Base-by-base conservation (phyloP, 2,329 filamentous ascomycete species). In the Neonectria faginata region DNA sequence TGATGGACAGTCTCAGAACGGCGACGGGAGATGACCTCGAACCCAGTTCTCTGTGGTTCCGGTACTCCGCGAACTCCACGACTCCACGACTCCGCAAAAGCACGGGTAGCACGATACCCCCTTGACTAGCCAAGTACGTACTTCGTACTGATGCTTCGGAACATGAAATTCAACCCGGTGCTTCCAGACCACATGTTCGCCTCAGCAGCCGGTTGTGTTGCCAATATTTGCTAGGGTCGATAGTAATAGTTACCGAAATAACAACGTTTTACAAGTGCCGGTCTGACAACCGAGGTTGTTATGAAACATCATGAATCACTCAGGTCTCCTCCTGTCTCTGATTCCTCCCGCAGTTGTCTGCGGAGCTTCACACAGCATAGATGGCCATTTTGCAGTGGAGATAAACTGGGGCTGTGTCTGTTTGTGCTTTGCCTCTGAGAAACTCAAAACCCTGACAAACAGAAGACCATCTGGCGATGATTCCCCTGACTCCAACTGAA, bases 191-290 rank as follows among this genome's bases (percentile, higher is more conserved):
- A 53, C 53, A 52, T 58, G 36, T 52, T 51, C 54, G 31, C 53
- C 44, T 58, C 31, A 39, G 47, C 33, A 58, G 33, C 25, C 54
- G 27, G 45, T 20, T 64, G 47, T 67, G 59, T 60, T 22, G 48
- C 59, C 56, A 63, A 66, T 68, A 66, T 62, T 69, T 33, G 25
- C 55, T 6, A 44, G 42, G 45, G 18, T 48, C 33, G 25, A 31
- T 42, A 20, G 22, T 53, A 33, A 61, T 62, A 39, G 60, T 20
- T 42, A 42, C 39, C 39, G n/a, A 20, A 42, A 42, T 42, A 42
- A 20, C 39, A 20, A 42, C 57, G 54, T 54, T 57, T 25, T 51
- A 50, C 60, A 68, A 68, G 57, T 68, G 62, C 65, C 65, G 63
- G 52, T 57, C 57, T 48, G 42, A 47, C 55, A 62, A 64, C 66